Conservation (phyloP, 805 yeast genomes). For the Pichia nanzhaoensis region DNA sequence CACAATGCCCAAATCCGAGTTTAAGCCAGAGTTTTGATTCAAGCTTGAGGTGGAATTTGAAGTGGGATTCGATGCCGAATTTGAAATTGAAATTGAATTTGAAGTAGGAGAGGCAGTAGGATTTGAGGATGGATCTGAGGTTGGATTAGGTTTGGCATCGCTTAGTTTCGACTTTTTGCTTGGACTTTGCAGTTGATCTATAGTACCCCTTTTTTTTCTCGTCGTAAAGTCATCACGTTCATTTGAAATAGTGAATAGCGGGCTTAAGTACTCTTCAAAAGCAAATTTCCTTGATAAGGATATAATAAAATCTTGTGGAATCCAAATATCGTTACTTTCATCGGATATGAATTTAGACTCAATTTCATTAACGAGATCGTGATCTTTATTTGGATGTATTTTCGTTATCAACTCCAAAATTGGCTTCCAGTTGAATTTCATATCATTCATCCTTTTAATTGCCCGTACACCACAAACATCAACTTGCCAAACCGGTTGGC, state of each 20-base stretch:
- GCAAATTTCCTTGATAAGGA: background rate
- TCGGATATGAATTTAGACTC: background rate
- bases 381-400: background rate
- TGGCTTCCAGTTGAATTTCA: background rate
- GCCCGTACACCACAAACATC: background rate
- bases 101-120: too few relatives aligned
- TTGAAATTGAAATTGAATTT: too few relatives aligned
- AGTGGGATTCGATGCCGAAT: background rate
- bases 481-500: slow-evolving; percentile 10
- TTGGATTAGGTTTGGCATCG: too few relatives aligned
- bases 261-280: background rate
- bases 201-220: slow-evolving; percentile 5
- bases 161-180: slow-evolving; percentile 23
- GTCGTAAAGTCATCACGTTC: background rate
- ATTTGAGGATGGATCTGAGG: too few relatives aligned
- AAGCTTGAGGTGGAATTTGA: too few relatives aligned
- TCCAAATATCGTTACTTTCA: slow-evolving; percentile 6
- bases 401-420: background rate
- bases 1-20: background rate
- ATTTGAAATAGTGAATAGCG: background rate
- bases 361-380: background rate
- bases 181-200: too few relatives aligned
- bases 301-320: background rate
- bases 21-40: too few relatives aligned
- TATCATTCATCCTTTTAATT: slow-evolving; percentile 3